Base-by-base conservation (phyloP, 2,329 filamentous ascomycete genomes). In the Aureobasidium sp. region DNA sequence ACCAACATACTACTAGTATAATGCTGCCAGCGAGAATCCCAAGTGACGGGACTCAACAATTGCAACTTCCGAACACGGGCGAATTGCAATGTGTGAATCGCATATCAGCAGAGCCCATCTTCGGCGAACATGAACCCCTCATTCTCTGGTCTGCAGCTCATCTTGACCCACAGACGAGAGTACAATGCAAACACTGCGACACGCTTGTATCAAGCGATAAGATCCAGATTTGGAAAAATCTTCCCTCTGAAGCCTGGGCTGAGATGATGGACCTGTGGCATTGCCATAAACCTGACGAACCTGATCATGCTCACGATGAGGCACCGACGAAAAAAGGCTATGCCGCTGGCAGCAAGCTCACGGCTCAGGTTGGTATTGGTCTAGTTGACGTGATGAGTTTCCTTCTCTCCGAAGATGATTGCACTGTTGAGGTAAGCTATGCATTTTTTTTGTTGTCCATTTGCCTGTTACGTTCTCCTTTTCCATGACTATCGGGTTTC, bases 201-300 rank as follows among this genome's bases (percentile, higher is more conserved):
- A 55, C 65, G 20, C 61, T 68, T 8, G 20, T 75, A 15, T 37
- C 45, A 14, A 64, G 62, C 22, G 65, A 68, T 41, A 58, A 77
- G 84, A 61, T 76, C 8, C 76, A 74, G 42, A 74, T 76, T 41
- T 99, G 94, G 93, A 96, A 93, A 75, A 91, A 99, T 70, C 78
- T 99, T 20, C 94, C 94, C 0, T 96, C 91, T 70, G 91, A 96
- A 69, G 93, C 96, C 70, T 99, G 94, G 94, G 95, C 94, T 0
- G 94, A 99, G 77, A 96, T 99, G 92, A 99, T 99, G 94, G 95
- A 99, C 74, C 96, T 99, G 68, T 99, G 94, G 94, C 95, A 99
- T 75, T 99, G 94, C 70, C 94, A 99, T 74, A 97, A 97, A 75
- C 94, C 95, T 1, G 75, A 79, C 42, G 81, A 86, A 64, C 79